These are phyloP conservation scores for Mycena leptocephala DNA, from an alignment of 768 basidiomycete species.

Conservation along the genomic window DNA sequence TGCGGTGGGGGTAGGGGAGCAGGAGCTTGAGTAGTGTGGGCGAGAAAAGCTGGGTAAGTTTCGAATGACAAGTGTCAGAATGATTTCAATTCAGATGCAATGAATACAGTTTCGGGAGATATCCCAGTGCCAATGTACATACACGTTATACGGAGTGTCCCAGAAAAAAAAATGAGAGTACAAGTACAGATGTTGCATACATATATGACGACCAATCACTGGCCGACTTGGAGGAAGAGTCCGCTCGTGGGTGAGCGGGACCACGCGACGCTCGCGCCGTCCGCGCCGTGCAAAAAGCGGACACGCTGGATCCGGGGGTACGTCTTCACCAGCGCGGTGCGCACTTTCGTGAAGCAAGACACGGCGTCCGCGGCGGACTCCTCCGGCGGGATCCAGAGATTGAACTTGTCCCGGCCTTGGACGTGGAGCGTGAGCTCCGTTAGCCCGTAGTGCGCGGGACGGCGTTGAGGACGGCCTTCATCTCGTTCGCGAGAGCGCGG, in stretches of 20 bases:
- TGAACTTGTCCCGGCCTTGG: conserved; percentile 18
- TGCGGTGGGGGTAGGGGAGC: too few relatives aligned
- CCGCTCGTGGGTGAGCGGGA: not conserved
- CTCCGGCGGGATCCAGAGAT: conserved; percentile 19
- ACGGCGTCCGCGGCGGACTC: conserved; percentile 5
- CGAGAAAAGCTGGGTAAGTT: too few relatives aligned
- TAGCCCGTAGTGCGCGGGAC: not conserved
- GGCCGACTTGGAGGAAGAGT: not conserved
- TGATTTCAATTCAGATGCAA: too few relatives aligned
- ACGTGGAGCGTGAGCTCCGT: conserved; percentile 2
- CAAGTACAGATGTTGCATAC: too few relatives aligned
- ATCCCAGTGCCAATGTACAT: too few relatives aligned
- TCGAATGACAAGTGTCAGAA: too few relatives aligned
- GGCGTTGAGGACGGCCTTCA: not conserved
- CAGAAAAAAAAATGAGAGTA: too few relatives aligned
- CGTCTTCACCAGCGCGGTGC: conserved; percentile 1
- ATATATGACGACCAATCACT: too few relatives aligned
- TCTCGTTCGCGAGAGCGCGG: conserved; percentile 7
- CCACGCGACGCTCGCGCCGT: not conserved
- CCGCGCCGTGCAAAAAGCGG: not conserved
- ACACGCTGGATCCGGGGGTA: not conserved
- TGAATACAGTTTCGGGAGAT: too few relatives aligned
- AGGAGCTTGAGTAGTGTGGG: too few relatives aligned
- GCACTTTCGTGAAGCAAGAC: conserved; percentile 1
- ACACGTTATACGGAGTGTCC: too few relatives aligned